Base-by-base conservation (phyloP, 257 asterid species). In the Nicotiana otophora region DNA sequence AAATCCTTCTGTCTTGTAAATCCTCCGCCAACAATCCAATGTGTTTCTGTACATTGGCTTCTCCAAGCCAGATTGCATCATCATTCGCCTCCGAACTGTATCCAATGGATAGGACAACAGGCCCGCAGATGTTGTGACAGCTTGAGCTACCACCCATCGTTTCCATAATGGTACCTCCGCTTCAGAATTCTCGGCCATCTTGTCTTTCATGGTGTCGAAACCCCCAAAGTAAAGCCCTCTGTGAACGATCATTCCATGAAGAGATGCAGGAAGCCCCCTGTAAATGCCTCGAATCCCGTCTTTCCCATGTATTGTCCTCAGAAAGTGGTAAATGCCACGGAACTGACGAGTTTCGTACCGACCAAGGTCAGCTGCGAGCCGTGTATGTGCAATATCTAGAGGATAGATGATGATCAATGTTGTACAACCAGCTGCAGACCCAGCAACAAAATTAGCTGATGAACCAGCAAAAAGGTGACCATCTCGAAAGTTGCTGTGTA, bases 31-130 rank as follows among this genome's bases (percentile, higher is more conserved):
- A 77, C 98, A 96, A 75, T 94, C 95, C 63, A 89, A 58, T 6
- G 98, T 93, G 78, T 85, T 89, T 76, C n/a, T 8, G 84, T 91
- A 96, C 98, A 94, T 93, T 3, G 92, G 93, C 53, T 70, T 60
- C n/a, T 87, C 98, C 36, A 87, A 77, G 11, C 99, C 99, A 5
- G 99, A 93, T 65, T 96, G 98, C 99, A 96, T 96, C 99, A 96
- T 96, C 95, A 96, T 96, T 78, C 99, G 92, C 89, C 99, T 90
- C 83, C 98, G 70, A 31, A 96, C 99, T 0, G 99, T 96, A 79
- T 96, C 99, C 51, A 96, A 77, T 3, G 99, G 99, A 80, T 96
- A 96, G 5, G 99, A 96, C 58, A 94, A 12, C 87, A 96, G 51
- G 77, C 98, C 99, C 1, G 99, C 97, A 11, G 98, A 85, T 3